Percentiles rank a stretch among this genome's conserved stretches.
Conservation (phyloP, 2,329 filamentous ascomycete genomes). For the Dactylellina haptotyla region DNA sequence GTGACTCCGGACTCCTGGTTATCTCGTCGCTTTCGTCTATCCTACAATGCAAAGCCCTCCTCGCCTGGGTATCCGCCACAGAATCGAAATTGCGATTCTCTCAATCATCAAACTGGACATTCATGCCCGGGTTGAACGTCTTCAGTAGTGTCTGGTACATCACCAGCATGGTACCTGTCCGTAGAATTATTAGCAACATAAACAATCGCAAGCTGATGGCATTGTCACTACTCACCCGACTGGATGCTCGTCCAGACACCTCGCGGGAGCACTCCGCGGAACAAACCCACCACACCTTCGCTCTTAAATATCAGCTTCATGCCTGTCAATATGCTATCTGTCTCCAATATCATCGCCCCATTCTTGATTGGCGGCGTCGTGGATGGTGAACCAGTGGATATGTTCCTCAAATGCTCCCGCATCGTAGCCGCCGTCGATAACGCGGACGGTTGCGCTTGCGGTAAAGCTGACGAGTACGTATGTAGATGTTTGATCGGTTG, state of each 20-base stretch:
- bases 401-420: slow-evolving; percentile 61
- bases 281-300: slow-evolving; percentile 89
- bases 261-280: slow-evolving; percentile 90
- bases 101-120: slow-evolving; percentile 30
- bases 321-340: slow-evolving; percentile 86
- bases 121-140: slow-evolving; percentile 45
- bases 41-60: background rate
- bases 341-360: slow-evolving; percentile 82
- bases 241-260: slow-evolving; percentile 98
- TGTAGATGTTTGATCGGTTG: slow-evolving; percentile 55
- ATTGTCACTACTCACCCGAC: slow-evolving; percentile 61
- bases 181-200: background rate
- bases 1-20: slow-evolving; percentile 2
- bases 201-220: background rate
- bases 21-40: background rate
- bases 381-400: slow-evolving; percentile 87
- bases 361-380: slow-evolving; percentile 80
- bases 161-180: slow-evolving; percentile 57
- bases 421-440: slow-evolving; percentile 56
- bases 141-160: slow-evolving; percentile 58
- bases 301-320: slow-evolving; percentile 87
- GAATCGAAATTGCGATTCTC: background rate
- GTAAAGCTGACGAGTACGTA: slow-evolving; percentile 47
- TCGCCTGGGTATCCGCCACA: slow-evolving; percentile 2
- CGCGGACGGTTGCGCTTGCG: slow-evolving; percentile 56